Evolutionary conservation across 1,139 yeast species (phyloP).

Genomic region (Taphrina pruni): DNA sequence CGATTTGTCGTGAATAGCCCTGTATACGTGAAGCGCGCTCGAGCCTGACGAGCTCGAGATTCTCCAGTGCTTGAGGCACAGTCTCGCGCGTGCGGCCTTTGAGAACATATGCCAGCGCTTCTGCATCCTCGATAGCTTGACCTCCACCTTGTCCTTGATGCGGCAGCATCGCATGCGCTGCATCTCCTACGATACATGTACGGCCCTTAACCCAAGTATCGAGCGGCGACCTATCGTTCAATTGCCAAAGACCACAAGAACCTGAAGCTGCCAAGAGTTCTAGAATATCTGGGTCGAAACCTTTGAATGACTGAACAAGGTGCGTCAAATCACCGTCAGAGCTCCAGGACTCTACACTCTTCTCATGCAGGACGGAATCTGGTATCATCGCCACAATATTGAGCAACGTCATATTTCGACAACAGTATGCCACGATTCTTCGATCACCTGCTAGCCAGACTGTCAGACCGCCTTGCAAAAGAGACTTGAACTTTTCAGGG

Average conservation of each 20-base stretch:
- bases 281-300: background rate
- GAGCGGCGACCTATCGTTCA: constrained; percentile 5
- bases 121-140: constrained; percentile 51
- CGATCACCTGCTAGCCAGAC: constrained; percentile 48
- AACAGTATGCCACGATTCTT: constrained; percentile 7
- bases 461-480: constrained; percentile 44
- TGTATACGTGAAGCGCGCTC: constrained; percentile 3
- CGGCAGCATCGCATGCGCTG: constrained; percentile 56
- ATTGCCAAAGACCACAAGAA: constrained; percentile 14
- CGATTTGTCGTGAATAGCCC: background rate
- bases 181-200: constrained; percentile 52
- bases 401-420: constrained; percentile 8
- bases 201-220: constrained; percentile 6
- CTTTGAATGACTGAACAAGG: constrained; percentile 1
- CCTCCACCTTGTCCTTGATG: constrained; percentile 56
- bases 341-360: background rate
- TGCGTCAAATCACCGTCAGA: background rate
- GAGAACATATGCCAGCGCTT: constrained; percentile 51
- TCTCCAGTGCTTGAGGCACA: background rate
- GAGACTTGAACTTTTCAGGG: background rate
- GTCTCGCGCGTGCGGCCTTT: background rate
- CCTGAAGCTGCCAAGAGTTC: background rate
- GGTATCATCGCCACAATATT: constrained; percentile 7
- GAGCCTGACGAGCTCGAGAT: background rate
- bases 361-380: background rate